Conservation (phyloP, 176 grass and related monocot species). For the Lolium perenne region DNA sequence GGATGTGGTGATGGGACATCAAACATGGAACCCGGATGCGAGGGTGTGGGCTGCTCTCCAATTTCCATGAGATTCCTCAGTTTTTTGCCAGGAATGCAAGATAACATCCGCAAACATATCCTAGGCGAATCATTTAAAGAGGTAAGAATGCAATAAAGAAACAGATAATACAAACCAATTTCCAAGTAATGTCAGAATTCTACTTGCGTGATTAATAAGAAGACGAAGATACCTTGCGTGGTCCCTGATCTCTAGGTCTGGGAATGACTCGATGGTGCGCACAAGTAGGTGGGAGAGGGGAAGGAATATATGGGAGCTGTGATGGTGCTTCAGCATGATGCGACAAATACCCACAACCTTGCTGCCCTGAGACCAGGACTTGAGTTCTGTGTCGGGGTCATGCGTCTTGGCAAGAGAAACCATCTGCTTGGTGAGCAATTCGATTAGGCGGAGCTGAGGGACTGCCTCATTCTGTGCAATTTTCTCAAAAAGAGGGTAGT, state of each 20-base stretch:
- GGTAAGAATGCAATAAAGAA: constrained; percentile 39
- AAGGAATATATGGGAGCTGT: constrained; percentile 73
- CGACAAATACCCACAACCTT: constrained; percentile 81
- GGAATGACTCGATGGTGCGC: constrained; percentile 72
- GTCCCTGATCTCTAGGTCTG: constrained; percentile 93
- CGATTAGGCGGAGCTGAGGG: constrained; percentile 74
- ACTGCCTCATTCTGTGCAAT: constrained; percentile 78
- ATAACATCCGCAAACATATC: constrained; percentile 85
- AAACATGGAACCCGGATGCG: constrained; percentile 71
- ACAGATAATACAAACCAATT: constrained; percentile 25
- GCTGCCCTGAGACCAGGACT: constrained; percentile 91
- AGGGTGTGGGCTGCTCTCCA: constrained; percentile 63
- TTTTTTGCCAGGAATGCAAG: constrained; percentile 90
- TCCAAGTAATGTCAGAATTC: constrained; percentile 9
- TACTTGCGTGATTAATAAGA: neutral
- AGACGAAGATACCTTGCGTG: constrained; percentile 68
- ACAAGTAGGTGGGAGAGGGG: constrained; percentile 69
- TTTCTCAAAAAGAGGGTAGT: constrained; percentile 88
- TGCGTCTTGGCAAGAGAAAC: constrained; percentile 71
- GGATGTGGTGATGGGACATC: constrained; percentile 59
- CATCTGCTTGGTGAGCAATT: constrained; percentile 77
- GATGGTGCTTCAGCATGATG: constrained; percentile 79
- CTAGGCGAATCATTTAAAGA: constrained; percentile 52
- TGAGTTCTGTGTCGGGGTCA: constrained; percentile 62
- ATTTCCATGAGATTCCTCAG: constrained; percentile 75